phyloP scores from a whole-genome alignment of 2,329 filamentous ascomycete species.

The Atkinsonella hypoxylon region DNA sequence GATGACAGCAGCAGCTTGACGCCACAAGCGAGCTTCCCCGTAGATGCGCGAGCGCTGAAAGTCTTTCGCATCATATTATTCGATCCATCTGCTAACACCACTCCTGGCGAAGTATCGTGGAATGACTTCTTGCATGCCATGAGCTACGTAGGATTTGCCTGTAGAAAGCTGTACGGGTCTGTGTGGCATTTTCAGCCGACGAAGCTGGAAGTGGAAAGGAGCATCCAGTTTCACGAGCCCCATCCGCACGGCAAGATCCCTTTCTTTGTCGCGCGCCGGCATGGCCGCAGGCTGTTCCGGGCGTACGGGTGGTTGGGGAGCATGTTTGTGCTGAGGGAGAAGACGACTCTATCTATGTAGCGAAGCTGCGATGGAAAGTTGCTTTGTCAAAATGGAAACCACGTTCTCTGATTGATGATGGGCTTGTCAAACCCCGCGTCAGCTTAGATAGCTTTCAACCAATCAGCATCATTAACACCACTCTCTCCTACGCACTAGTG shows the following conservation, averaged over 20 bases:
- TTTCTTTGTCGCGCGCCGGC: conserved; percentile 30
- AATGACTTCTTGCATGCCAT: conserved; percentile 42
- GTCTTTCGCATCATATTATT: conserved; percentile 30
- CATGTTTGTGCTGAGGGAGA: conserved; percentile 26
- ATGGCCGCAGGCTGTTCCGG: conserved; percentile 35
- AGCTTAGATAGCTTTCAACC: no score
- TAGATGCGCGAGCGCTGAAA: conserved; percentile 22
- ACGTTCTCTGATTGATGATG: no score
- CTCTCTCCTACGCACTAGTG: no score
- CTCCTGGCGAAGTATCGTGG: conserved; percentile 39
- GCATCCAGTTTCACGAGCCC: conserved; percentile 50
- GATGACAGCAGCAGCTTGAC: not conserved
- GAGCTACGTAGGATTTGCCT: conserved; percentile 34
- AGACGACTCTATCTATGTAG: not conserved
- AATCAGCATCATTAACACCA: no score
- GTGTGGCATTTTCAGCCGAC: conserved; percentile 46
- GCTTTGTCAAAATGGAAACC: no score
- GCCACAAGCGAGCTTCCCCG: conserved; percentile 7
- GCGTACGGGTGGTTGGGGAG: conserved; percentile 37
- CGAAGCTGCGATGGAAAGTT: no score
- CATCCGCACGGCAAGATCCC: conserved; percentile 42
- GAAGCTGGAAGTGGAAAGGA: conserved; percentile 27
- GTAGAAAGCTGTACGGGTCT: conserved; percentile 47
- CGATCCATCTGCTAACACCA: conserved; percentile 20
- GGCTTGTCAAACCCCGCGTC: no score